Evolutionary conservation across 2,329 filamentous ascomycete genomes (phyloP), one percentile per base, ranked within the genome.

Genomic region (Teratosphaeria nubilosa): DNA sequence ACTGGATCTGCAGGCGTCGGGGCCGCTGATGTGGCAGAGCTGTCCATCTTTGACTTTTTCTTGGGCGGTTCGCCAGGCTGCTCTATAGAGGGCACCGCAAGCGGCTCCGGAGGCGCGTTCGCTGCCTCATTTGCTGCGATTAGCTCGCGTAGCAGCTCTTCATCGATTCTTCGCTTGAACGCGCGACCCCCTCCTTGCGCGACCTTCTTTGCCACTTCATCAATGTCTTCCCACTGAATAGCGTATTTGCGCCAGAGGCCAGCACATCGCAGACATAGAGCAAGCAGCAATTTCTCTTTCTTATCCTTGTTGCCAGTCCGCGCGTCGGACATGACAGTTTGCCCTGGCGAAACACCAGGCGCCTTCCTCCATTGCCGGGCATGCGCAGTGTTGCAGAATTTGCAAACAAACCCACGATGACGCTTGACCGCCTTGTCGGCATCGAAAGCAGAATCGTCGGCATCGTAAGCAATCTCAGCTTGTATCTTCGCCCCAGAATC

Each of bases 391-490:
- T 79, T 81, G 73, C 94, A 99, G 71, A 96, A 97, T 71, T 96
- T 96, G 81, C 94, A 99, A 64, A 90, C 82, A 68, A 99, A 97
- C 22, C 83, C 82, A 62, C 88, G 86, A 73, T 95, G 95, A 71
- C 86, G 87, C 60, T 84, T 80, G 2, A 76, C 74, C 0, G 92
- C 91, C 76, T 97, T 99, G 48, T 86, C 86, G 54, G 85, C 86
- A 71, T 99, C 94, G 67, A 96, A 99, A 2, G 94, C 94, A 5
- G 94, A 99, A 73, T 99, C 94, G 66, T 99, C 94, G 14, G 88
- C 82, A 62, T 92, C 87, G 70, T 99, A 88, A 7, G 92, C 94
- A 61, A 99, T 86, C 70, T 97, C 92, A 66, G 96, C 91, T 61
- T 94, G 84, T 31, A 96, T 77, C 71, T 94, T 95, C 31, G 84